phyloP scores from a whole-genome alignment of 2,329 filamentous ascomycete species.

The Penicillium paneum region DNA sequence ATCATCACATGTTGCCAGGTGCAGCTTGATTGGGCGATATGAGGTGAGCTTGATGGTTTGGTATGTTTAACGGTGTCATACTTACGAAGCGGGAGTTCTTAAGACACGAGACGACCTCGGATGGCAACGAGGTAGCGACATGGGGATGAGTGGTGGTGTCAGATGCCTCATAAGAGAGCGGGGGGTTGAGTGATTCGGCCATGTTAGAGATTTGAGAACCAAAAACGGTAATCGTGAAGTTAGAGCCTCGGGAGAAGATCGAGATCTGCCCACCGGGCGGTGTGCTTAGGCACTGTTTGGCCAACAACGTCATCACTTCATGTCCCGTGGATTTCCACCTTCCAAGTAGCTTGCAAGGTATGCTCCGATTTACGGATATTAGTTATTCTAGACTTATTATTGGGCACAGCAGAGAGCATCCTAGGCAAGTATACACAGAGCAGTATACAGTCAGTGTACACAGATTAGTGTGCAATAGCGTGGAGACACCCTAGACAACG shows the following conservation, averaged over 20 bases:
- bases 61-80: conserved; percentile 12
- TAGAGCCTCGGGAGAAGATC: background rate
- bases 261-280: conserved; percentile 14
- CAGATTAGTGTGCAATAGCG: background rate
- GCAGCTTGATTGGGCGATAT: conserved; percentile 60
- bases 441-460: background rate
- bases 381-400: background rate
- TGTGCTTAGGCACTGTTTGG: conserved; percentile 1
- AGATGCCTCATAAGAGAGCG: conserved; percentile 72
- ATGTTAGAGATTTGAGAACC: conserved; percentile 25
- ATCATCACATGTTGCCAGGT: conserved; percentile 84
- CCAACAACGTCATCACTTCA: conserved; percentile 8
- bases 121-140: conserved; percentile 66
- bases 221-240: conserved; percentile 7
- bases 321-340: background rate
- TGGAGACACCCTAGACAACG: background rate
- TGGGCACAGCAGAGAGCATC: no score
- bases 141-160: conserved; percentile 70
- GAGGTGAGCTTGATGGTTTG: background rate
- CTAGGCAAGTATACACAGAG: background rate
- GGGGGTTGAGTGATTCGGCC: conserved; percentile 56
- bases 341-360: background rate
- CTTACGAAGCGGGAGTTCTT: conserved; percentile 91
- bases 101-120: conserved; percentile 84
- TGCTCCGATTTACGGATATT: background rate